phyloP scores from a whole-genome alignment of 345 rosid species.

The Punica granatum region DNA sequence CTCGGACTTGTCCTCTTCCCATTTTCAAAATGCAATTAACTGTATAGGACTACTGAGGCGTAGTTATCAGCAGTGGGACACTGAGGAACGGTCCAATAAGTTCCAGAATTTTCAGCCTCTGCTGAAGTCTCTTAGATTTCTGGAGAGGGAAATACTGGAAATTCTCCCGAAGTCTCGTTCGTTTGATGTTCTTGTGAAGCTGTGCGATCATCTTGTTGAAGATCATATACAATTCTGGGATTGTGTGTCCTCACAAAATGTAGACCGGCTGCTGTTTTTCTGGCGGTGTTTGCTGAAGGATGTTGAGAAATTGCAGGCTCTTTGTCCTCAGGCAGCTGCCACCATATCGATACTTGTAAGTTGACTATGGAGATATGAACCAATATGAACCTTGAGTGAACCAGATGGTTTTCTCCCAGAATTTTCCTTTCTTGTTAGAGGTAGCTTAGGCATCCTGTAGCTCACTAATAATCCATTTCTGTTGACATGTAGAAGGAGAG shows the following conservation, averaged over 20 bases:
- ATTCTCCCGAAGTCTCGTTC: slow-evolving; percentile 45
- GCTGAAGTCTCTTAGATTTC: slow-evolving; percentile 42
- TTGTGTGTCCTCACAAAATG: slow-evolving; percentile 35
- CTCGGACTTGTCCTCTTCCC: slow-evolving; percentile 17
- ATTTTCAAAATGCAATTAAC: slow-evolving; percentile 48
- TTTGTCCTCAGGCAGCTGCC: slow-evolving; percentile 35
- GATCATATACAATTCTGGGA: slow-evolving; percentile 70
- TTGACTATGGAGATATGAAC: neutral
- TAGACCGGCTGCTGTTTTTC: slow-evolving; percentile 40
- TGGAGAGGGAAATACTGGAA: slow-evolving; percentile 54
- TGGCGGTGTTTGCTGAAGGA: slow-evolving; percentile 62
- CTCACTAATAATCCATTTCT: neutral
- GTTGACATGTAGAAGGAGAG: slow-evolving; percentile 31
- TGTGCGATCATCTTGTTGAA: slow-evolving; percentile 52
- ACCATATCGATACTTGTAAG: slow-evolving; percentile 53
- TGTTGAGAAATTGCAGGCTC: slow-evolving; percentile 39
- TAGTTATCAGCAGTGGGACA: slow-evolving; percentile 64
- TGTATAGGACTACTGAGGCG: slow-evolving; percentile 52
- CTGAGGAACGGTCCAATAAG: slow-evolving; percentile 41
- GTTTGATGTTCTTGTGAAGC: slow-evolving; percentile 33
- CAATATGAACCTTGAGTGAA: neutral
- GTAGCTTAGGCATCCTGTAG: neutral
- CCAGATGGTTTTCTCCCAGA: neutral
- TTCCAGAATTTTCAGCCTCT: slow-evolving; percentile 31
- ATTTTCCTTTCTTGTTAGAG: neutral